Evolutionary conservation across 1,284 basidiomycete species (phyloP), one percentile per base, ranked within the genome.

Genomic region (Cutaneotrichosporon sp.): DNA sequence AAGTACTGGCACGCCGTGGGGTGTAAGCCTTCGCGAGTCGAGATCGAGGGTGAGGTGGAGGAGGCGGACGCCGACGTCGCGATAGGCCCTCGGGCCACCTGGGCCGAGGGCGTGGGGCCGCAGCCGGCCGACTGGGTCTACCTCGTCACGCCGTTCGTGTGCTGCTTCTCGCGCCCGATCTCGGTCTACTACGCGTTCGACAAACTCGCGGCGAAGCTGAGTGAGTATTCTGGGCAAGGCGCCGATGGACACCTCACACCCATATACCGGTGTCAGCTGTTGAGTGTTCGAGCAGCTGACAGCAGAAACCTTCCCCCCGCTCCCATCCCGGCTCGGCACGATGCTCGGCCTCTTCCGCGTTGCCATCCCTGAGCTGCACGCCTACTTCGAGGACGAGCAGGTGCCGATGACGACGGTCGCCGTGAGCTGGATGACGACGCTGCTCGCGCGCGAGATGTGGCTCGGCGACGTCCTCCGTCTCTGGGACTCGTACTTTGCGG

Each of bases 341-440:
- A 66, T 79, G 54, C 67, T 79, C 20, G 73, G 72, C 5, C 68
- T 79, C 6, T 76, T 79, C 64, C 63, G 77, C 5, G 62, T 69
- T 6, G 72, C 74, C 8, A 58, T 73, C 4, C 78, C 78, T 0
- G 78, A 79, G 20, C 66, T 79, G 4, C 72, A 75, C 56, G 70
- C 70, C 14, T 79, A 76, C 66, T 79, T 77, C 57, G 78, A 79
- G 58, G 76, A 78, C 56, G 78, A 79, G 64, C 76, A 78, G 58
- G 76, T 79, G 1, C 74, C 74, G 2, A 76, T 76, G 64, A 64
- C 71, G 9, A 60, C 74, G 24, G 72, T 79, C 10, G 76, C 71
- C 1, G 65, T 75, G 60, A 72, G 71, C 56, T 79, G 78, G 78
- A 70, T 78, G 62, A 72, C 67, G 16, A 74, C 73, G 1, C 52